These are phyloP conservation scores for Turritis glabra DNA, from an alignment of 345 rosid species.

Conservation along the genomic window DNA sequence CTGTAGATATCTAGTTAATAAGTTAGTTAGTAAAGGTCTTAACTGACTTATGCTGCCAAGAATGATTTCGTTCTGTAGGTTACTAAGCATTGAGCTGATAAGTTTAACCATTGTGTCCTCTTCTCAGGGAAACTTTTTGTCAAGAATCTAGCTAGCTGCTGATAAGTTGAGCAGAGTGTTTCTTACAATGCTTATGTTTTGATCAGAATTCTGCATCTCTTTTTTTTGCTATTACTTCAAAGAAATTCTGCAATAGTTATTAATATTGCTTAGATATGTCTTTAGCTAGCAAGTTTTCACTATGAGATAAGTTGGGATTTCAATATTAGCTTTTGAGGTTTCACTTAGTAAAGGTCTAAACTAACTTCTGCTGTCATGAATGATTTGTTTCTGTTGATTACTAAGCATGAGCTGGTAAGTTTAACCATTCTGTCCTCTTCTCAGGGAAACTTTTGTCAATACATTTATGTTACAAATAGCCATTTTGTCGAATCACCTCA, in stretches of 20 bases:
- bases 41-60: too few species aligned
- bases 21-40: too few species aligned
- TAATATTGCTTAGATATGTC: background rate
- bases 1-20: too few species aligned
- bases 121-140: too few species aligned
- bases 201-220: background rate
- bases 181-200: too few species aligned
- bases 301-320: conserved; percentile 10
- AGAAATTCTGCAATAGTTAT: background rate
- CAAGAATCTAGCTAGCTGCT: background rate
- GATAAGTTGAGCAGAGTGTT: background rate
- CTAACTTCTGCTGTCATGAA: background rate
- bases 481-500: conserved; percentile 78
- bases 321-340: background rate
- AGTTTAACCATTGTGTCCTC: too few species aligned
- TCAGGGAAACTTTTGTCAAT: conserved; percentile 88
- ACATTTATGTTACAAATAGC: conserved; percentile 90
- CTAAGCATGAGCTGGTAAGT: background rate
- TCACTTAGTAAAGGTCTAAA: background rate
- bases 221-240: background rate
- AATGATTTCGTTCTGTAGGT: too few species aligned
- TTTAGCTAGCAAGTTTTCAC: conserved; percentile 8
- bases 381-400: background rate
- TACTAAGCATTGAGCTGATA: too few species aligned
- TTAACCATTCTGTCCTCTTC: conserved; percentile 16